phyloP scores from a whole-genome alignment of 805 yeast genomes.

The Wickerhamiella australiensis region DNA sequence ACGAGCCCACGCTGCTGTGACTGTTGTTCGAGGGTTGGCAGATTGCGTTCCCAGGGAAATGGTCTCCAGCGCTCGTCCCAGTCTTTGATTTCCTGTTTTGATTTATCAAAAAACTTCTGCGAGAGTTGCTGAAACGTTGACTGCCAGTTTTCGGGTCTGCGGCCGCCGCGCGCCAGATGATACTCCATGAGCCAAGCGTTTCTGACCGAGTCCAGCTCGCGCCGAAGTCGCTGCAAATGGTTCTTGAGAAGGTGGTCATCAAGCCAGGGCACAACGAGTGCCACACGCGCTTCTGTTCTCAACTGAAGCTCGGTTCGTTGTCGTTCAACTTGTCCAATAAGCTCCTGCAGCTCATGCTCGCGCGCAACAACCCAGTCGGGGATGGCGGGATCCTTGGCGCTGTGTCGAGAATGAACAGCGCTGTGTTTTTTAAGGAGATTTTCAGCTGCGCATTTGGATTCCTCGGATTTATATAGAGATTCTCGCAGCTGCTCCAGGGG shows the following conservation, averaged over 20 bases:
- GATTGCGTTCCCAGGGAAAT: background rate
- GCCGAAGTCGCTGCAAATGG: background rate
- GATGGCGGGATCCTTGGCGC: background rate
- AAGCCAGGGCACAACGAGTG: background rate
- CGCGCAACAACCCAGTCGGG: background rate
- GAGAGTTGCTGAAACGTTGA: background rate
- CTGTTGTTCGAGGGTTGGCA: background rate
- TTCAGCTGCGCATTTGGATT: background rate
- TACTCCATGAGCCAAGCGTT: background rate
- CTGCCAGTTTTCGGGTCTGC: constrained; percentile 1
- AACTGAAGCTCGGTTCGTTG: background rate
- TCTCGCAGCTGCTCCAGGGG: constrained; percentile 1
- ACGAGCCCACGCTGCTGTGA: background rate
- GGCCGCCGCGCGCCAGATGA: background rate
- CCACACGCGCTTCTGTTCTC: background rate
- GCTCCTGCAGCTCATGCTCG: background rate
- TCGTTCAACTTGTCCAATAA: background rate
- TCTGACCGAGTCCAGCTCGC: constrained; percentile 1
- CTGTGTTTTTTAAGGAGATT: background rate
- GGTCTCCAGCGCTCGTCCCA: constrained; percentile 6
- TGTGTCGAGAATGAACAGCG: background rate
- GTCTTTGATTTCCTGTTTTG: background rate
- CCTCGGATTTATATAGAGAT: background rate
- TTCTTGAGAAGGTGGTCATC: background rate
- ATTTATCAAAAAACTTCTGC: background rate